phyloP scores from a whole-genome alignment of 192 early-diverging fungal species.

The Spinellus fusiger region DNA sequence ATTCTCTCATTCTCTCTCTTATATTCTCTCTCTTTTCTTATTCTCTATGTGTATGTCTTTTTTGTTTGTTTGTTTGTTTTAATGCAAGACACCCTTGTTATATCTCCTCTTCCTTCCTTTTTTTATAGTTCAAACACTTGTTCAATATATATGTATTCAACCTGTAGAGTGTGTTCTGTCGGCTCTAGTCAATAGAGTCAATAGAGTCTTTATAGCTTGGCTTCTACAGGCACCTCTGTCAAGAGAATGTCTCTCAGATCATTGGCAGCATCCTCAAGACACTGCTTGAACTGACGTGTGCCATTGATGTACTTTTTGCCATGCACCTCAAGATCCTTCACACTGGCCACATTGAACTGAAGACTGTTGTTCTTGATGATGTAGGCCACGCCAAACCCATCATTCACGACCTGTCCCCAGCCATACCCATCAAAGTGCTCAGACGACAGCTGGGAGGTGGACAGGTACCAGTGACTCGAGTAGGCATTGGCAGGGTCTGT shows the following conservation, averaged over 20 bases:
- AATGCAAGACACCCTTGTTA: not conserved
- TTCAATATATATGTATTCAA: too few species aligned
- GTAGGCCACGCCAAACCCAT: slow-evolving; percentile 92
- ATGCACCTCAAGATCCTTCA: slow-evolving; percentile 52
- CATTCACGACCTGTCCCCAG: slow-evolving; percentile 78
- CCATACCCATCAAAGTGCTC: slow-evolving; percentile 94
- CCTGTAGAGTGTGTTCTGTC: too few species aligned
- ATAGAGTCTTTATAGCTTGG: slow-evolving; percentile 43
- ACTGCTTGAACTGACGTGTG: slow-evolving; percentile 65
- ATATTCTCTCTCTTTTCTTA: not conserved
- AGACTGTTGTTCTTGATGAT: slow-evolving; percentile 84
- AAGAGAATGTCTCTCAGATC: slow-evolving; percentile 79
- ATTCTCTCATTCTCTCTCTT: not conserved
- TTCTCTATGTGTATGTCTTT: not conserved
- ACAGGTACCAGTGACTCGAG: slow-evolving; percentile 86
- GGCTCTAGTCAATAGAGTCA: too few species aligned
- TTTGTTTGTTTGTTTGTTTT: not conserved
- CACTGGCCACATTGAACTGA: slow-evolving; percentile 82
- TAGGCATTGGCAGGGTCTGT: slow-evolving; percentile 76
- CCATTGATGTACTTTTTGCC: slow-evolving; percentile 47
- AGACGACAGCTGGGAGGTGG: slow-evolving; percentile 87
- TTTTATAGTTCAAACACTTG: too few species aligned
- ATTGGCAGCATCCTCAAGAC: slow-evolving; percentile 78
- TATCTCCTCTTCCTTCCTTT: not conserved
- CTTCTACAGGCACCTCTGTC: slow-evolving; percentile 49